Conservation (phyloP, 441 rosid genomes). For the Mallotus repandus region DNA sequence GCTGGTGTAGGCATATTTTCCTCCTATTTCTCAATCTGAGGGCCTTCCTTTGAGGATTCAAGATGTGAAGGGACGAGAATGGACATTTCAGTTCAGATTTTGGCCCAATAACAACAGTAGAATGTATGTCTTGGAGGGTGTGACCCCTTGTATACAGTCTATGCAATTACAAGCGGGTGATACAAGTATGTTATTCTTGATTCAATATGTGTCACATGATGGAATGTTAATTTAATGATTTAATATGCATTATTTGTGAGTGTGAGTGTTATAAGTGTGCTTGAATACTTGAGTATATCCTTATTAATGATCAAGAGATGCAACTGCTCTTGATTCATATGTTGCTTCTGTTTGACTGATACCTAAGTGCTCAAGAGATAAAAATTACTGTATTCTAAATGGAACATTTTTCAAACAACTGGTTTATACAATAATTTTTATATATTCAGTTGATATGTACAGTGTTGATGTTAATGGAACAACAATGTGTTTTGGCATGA, state of each 20-base stretch:
- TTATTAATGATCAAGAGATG: background rate
- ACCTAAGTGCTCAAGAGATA: background rate
- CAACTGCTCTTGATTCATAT: background rate
- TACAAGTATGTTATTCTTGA: conserved; percentile 51
- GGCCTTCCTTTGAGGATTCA: conserved; percentile 82
- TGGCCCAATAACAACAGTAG: conserved; percentile 99
- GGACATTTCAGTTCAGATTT: conserved; percentile 98
- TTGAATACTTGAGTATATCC: conserved; percentile 13
- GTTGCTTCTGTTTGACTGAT: background rate
- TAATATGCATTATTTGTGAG: conserved; percentile 72
- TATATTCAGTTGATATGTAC: background rate
- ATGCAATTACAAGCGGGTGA: conserved; percentile 95
- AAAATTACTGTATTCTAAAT: background rate
- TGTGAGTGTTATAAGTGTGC: conserved; percentile 68
- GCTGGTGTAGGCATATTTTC: conserved; percentile 87
- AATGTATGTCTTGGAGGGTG: conserved; percentile 99
- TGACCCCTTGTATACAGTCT: conserved; percentile 97
- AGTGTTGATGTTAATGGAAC: conserved; percentile 9
- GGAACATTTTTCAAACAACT: background rate
- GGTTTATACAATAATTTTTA: background rate
- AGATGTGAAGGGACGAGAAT: conserved; percentile 88
- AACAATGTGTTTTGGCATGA: background rate
- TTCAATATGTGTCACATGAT: background rate
- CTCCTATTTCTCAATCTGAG: conserved; percentile 88
- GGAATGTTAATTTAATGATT: background rate